These are phyloP conservation scores for Brachypodium distachyon DNA, from an alignment of 202 grass and related monocot genomes.

Conservation along the genomic window DNA sequence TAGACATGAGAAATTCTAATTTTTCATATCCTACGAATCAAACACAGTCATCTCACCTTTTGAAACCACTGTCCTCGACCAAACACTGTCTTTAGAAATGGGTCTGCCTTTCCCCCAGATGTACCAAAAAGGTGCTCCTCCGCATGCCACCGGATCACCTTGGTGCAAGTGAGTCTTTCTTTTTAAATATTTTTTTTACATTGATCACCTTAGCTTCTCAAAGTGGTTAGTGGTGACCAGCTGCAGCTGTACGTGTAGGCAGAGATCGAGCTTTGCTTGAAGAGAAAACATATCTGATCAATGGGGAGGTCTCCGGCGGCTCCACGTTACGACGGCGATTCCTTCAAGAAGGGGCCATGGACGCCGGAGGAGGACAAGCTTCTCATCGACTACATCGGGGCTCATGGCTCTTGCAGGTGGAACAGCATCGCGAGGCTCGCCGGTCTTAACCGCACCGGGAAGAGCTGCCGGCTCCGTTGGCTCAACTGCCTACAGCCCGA, in stretches of 20 bases:
- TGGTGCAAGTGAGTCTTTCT: no score
- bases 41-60: no score
- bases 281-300: not conserved
- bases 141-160: no score
- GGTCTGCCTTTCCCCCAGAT: no score
- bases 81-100: no score
- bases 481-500: conserved; percentile 21
- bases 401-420: conserved; percentile 46
- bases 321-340: conserved; percentile 25
- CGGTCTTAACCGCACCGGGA: conserved; percentile 49
- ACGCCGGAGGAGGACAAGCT: not conserved
- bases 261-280: not conserved
- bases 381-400: conserved; percentile 29
- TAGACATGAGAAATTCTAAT: no score
- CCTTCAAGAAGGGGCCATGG: conserved; percentile 56
- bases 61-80: no score
- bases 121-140: no score
- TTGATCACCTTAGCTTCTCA: no score
- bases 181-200: not conserved
- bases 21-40: no score
- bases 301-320: conserved; percentile 59
- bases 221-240: no score
- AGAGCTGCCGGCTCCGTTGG: conserved; percentile 50
- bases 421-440: conserved; percentile 40
- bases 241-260: no score